Evolutionary conservation across 768 basidiomycete genomes (phyloP), one percentile per base, ranked within the genome.

Genomic region (Tephrocybe sp.): DNA sequence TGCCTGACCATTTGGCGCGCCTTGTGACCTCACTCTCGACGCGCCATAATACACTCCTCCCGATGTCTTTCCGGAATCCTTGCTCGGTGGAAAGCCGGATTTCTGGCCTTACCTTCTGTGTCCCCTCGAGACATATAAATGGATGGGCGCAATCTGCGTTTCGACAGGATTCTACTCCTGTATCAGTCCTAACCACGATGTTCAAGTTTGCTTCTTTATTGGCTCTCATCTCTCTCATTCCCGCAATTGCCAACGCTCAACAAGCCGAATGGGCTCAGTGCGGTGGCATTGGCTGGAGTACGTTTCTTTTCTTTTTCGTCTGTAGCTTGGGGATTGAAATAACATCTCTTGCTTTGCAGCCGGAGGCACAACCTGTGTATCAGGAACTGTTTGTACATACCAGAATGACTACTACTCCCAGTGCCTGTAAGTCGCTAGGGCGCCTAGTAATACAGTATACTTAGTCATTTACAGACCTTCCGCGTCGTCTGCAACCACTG

Each of bases 211-310:
- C 73, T 48, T 65, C 75, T 40, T 65, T 78, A 51, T 55, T 74
- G 52, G 70, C 74, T 52, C 62, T 76, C 44, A 59, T 75, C 32
- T 65, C 72, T 38, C 57, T 80, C 46, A 62, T 76, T 16, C 76
- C 78, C 1, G 67, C 72, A 45, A 66, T 78, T 53, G 74, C 73
- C 31, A 55, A 62, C 46, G 81, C 77, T 47, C 70, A 73, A 43
- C 58, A 67, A 31, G 66, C 74, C 13, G 41, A 75, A 32, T 83
- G 64, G 41, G 77, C 72, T 7, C 82, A 83, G 58, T 84, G 81
- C 57, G 79, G 80, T 62, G 80, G 79, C 36, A 68, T 68, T 48
- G 67, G 64, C 48, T 79, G 77, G 76, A 65, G 78, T 80, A 64
- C 52, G 76, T 68, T 26, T 30, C 11, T 22, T 10, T 20, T 42